Percentiles rank a stretch among this genome's conserved stretches.
Evolutionary conservation across 1,139 yeast species (phyloP).

Genomic region (Suhomyces kunorum): DNA sequence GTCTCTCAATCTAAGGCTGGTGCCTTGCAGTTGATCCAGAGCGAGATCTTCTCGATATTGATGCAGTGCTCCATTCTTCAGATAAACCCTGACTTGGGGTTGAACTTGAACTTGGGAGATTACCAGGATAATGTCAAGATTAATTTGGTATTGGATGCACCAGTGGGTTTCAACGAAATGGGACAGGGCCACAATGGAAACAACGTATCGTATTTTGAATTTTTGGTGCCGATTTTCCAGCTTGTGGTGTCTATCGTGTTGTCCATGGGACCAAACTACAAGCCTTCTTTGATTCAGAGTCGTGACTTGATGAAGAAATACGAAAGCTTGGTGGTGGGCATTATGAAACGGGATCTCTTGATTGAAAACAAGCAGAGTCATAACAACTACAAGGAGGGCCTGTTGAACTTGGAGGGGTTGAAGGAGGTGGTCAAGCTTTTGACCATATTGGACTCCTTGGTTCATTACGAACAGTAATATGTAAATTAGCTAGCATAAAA

Average conservation of each 20-base stretch:
- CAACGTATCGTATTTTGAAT: conserved; percentile 60
- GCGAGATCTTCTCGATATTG: conserved; percentile 67
- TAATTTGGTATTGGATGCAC: conserved; percentile 53
- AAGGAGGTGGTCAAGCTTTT: conserved; percentile 56
- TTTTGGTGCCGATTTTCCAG: conserved; percentile 78
- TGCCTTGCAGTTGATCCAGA: conserved; percentile 71
- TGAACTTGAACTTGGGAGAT: conserved; percentile 42
- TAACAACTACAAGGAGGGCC: conserved; percentile 23
- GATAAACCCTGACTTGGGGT: conserved; percentile 80
- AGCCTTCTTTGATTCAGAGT: conserved; percentile 59
- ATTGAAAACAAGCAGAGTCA: conserved; percentile 30
- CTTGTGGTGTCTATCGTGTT: conserved; percentile 65
- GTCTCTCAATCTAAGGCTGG: conserved; percentile 78
- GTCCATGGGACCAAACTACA: conserved; percentile 79
- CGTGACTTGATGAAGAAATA: conserved; percentile 54
- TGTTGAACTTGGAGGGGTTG: conserved; percentile 33
- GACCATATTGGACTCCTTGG: conserved; percentile 58
- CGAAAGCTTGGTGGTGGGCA: conserved; percentile 60
- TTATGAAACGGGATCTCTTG: conserved; percentile 67
- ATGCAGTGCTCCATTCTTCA: conserved; percentile 57
- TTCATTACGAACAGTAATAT: conserved; percentile 22
- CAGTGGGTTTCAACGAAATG: conserved; percentile 37
- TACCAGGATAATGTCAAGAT: conserved; percentile 30
- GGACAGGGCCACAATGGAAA: conserved; percentile 19
- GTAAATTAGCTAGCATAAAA: conserved; percentile 4